Evolutionary conservation across 805 yeast species (phyloP).

Genomic region (Candida schatavii): DNA sequence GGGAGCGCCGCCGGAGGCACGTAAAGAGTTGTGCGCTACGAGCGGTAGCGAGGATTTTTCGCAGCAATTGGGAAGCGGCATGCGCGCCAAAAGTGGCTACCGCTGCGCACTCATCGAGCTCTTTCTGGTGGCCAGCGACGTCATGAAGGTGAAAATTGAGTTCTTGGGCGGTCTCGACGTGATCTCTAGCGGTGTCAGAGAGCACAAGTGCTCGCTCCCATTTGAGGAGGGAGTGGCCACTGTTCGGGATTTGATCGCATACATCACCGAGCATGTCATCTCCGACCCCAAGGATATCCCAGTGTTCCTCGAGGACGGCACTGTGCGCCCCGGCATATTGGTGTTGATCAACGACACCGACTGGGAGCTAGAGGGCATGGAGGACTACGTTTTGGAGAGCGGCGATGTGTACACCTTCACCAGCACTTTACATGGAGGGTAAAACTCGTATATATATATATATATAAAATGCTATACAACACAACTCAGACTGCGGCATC

Average conservation of each 20-base stretch:
- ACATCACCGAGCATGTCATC: conserved; percentile 54
- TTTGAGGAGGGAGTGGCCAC: conserved; percentile 43
- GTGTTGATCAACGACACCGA: conserved; percentile 92
- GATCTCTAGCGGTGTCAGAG: conserved; percentile 59
- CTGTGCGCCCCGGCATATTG: conserved; percentile 86
- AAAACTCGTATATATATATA: conserved; percentile 7
- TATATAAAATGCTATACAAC: neutral
- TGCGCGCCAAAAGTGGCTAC: no score
- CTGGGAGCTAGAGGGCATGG: conserved; percentile 94
- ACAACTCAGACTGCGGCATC: no score
- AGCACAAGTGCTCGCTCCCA: conserved; percentile 45
- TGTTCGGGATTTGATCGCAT: conserved; percentile 52
- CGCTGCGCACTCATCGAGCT: no score
- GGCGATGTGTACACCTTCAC: conserved; percentile 85
- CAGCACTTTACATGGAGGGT: conserved; percentile 94
- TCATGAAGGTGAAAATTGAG: conserved; percentile 39
- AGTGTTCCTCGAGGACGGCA: conserved; percentile 77
- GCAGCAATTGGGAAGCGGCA: neutral
- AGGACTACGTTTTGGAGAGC: conserved; percentile 69
- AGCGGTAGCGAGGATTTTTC: neutral
- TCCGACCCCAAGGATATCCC: conserved; percentile 60
- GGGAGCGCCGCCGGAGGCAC: no score
- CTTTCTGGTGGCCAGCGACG: no score
- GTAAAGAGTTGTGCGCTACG: neutral
- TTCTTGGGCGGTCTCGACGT: conserved; percentile 80